A percentile compares a stretch with the other conserved stretches of the same genome.
Evolutionary conservation across 2,329 filamentous ascomycete genomes (phyloP).

Genomic region (Aquanectria penicillioides): DNA sequence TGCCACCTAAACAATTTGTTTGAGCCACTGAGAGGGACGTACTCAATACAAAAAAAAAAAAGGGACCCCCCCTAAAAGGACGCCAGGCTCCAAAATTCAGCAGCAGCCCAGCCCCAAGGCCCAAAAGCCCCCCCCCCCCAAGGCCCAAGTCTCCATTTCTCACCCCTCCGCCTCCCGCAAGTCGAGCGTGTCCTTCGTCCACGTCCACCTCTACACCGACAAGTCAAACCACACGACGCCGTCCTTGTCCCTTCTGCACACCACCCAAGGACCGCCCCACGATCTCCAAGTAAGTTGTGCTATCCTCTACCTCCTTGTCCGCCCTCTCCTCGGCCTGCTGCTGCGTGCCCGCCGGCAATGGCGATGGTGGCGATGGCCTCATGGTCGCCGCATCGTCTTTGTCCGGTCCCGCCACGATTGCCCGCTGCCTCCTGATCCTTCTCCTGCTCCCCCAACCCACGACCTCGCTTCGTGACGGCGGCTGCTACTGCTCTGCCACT

Average conservation of each 20-base stretch:
- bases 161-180: slow-evolving; percentile 37
- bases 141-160: slow-evolving; percentile 35
- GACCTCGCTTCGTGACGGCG: background rate
- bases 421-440: slow-evolving; percentile 8
- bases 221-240: slow-evolving; percentile 44
- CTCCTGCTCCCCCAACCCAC: slow-evolving; percentile 1
- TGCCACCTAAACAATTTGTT: slow-evolving; percentile 15
- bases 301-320: slow-evolving; percentile 22
- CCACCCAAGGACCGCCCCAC: slow-evolving; percentile 44
- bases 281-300: slow-evolving; percentile 41
- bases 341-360: background rate
- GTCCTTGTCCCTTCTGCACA: slow-evolving; percentile 43
- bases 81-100: slow-evolving; percentile 38
- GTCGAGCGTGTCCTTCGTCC: slow-evolving; percentile 32
- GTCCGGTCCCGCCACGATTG: background rate
- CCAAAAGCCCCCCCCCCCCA: no score
- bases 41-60: slow-evolving; percentile 10
- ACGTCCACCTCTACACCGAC: slow-evolving; percentile 44
- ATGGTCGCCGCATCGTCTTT: slow-evolving; percentile 24
- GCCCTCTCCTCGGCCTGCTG: background rate
- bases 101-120: slow-evolving; percentile 29
- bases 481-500: slow-evolving; percentile 3
- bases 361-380: slow-evolving; percentile 34
- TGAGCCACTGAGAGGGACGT: slow-evolving; percentile 10
- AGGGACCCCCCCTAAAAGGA: slow-evolving; percentile 17